A percentile compares a stretch with the other conserved stretches of the same genome.
Conservation (phyloP, 2,329 filamentous ascomycete genomes). For the Calycina herbarum region DNA sequence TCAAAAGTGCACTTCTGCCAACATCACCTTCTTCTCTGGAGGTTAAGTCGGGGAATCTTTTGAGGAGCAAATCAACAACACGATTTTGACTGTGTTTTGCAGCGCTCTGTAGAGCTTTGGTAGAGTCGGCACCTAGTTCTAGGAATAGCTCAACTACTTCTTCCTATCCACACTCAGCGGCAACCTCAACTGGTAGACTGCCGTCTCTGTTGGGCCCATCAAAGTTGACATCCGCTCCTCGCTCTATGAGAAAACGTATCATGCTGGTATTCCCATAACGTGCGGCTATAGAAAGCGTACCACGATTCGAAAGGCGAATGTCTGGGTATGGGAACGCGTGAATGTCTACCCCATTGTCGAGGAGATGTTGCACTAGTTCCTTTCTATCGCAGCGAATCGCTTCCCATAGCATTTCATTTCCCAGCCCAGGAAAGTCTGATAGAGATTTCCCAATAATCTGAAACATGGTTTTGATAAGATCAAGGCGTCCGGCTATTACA, state of each 20-base stretch:
- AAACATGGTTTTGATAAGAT: background rate
- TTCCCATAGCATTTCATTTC: background rate
- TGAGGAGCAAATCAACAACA: background rate
- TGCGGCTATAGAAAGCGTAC: background rate
- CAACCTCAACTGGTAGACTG: background rate
- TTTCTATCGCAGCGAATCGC: background rate
- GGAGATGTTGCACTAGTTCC: background rate
- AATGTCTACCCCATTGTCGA: background rate
- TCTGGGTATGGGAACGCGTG: background rate
- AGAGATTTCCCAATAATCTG: background rate
- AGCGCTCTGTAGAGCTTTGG: background rate
- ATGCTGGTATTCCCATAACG: background rate
- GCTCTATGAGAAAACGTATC: background rate
- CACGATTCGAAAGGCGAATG: background rate
- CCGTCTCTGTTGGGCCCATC: background rate
- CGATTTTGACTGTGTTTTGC: background rate
- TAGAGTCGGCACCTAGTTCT: background rate
- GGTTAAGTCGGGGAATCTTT: background rate
- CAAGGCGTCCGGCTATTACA: background rate
- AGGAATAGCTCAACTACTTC: slow-evolving; percentile 4
- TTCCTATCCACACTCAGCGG: background rate
- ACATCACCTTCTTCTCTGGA: background rate
- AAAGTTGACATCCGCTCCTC: background rate
- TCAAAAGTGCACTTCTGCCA: background rate
- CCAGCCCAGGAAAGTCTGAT: slow-evolving; percentile 1